Evolutionary conservation across 2,329 filamentous ascomycete species (phyloP), one percentile per base, ranked within the genome.

Genomic region (Pleoardoris graminearum): DNA sequence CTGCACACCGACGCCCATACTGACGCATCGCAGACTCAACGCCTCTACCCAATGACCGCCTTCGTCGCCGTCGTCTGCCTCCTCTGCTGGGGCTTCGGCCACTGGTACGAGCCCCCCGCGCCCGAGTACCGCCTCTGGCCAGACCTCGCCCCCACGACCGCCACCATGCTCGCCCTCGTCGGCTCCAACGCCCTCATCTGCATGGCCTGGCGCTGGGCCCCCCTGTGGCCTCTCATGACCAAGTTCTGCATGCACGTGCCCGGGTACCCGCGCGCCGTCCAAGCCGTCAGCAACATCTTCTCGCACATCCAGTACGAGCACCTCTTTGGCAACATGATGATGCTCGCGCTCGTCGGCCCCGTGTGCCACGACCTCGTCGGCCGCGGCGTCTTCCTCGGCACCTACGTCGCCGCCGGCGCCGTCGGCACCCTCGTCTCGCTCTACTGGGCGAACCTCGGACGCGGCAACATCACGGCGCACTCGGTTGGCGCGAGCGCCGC

Each of bases 251-350:
- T 68, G 62, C 66, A 71, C 48, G 60, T 67, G 7, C 70, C 69
- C 10, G 69, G 84, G 6, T 85, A 85, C 46, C 87, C 89, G 7
- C 80, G 80, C 56, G 80, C 87, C 3, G 52, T 84, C 17, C 81
- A 82, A 57, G 71, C 89, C 55, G 64, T 93, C 23, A 83, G 84
- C 29, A 83, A 84, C 59, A 76, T 83, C 44, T 89, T 91, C 75
- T 88, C 85, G 17, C 90, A 94, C 75, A 82, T 88, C 48, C 75
- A 72, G 3, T 59, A 85, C 16, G 64, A 71, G 41, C 90, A 94
- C 51, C 50, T 73, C 2, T 17, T 78, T 21, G 67, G 79, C 36
- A 93, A 93, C 73, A 85, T 89, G 82, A 61, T 80, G 7, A 76
- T 82, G 35, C 76, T 93, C 4, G 86, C 80, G 77, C 76, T 89